These are phyloP conservation scores for Thelephora ganbajun DNA, from an alignment of 768 basidiomycete genomes.

Conservation along the genomic window DNA sequence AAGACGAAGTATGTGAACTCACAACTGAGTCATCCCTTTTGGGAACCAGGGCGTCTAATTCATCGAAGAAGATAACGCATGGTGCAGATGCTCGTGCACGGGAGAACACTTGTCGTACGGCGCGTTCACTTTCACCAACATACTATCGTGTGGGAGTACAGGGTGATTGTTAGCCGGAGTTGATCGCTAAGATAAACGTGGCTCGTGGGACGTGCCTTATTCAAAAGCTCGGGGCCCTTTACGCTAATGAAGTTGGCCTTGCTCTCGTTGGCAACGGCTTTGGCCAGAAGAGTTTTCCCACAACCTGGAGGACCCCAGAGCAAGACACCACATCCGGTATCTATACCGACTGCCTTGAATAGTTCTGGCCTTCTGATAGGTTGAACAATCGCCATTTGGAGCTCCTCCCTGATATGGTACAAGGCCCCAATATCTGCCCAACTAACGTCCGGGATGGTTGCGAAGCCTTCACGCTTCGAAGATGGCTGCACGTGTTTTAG, in stretches of 20 bases:
- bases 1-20: conserved; percentile 13
- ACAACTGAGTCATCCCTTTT: conserved; percentile 82
- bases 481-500: conserved; percentile 90
- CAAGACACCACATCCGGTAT: conserved; percentile 83
- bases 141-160: conserved; percentile 36
- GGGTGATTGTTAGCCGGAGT: background rate
- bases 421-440: conserved; percentile 94
- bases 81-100: conserved; percentile 88
- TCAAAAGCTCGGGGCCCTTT: conserved; percentile 91
- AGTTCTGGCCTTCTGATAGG: conserved; percentile 84
- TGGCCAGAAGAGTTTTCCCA: conserved; percentile 95
- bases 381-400: conserved; percentile 96
- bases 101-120: conserved; percentile 89
- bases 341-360: conserved; percentile 80
- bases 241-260: conserved; percentile 95
- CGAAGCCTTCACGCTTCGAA: conserved; percentile 94
- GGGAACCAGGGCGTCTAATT: conserved; percentile 85
- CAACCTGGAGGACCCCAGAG: conserved; percentile 99
- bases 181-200: background rate
- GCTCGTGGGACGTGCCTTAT: conserved; percentile 54
- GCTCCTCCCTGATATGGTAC: conserved; percentile 72
- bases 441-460: conserved; percentile 89
- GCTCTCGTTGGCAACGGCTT: conserved; percentile 94
- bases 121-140: conserved; percentile 93
- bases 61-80: conserved; percentile 93